These are phyloP conservation scores for Gossypium gossypioides DNA, from an alignment of 441 rosid genomes.

Conservation along the genomic window DNA sequence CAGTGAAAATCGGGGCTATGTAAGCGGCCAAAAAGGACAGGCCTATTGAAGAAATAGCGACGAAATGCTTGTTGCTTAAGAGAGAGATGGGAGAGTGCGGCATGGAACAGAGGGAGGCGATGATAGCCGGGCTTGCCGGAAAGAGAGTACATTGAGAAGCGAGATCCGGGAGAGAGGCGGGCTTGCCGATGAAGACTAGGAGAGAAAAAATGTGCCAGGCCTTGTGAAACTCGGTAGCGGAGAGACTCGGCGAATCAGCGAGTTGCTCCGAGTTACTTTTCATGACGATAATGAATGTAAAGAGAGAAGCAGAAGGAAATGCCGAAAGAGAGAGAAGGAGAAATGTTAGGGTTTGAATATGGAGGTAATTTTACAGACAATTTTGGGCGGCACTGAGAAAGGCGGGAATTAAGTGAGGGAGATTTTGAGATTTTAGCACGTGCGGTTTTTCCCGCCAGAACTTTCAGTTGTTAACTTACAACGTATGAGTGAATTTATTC, in stretches of 20 bases:
- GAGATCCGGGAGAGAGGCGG: conserved; percentile 35
- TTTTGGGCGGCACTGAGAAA: neutral
- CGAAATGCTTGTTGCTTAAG: conserved; percentile 13
- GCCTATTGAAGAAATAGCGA: conserved; percentile 36
- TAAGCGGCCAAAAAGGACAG: conserved; percentile 22
- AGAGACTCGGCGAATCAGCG: conserved; percentile 21
- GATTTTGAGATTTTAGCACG: conserved; percentile 29
- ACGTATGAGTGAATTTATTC: neutral
- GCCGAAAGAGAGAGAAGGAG: neutral
- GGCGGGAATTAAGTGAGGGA: conserved; percentile 21
- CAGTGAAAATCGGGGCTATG: conserved; percentile 19
- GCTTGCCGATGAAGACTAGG: conserved; percentile 48
- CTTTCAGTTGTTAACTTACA: neutral
- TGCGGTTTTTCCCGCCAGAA: conserved; percentile 35
- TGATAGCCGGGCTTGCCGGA: conserved; percentile 32
- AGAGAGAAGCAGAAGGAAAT: neutral
- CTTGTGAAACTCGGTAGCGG: conserved; percentile 29
- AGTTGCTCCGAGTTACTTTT: conserved; percentile 20
- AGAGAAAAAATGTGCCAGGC: conserved; percentile 58
- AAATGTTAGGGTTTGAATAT: conserved; percentile 15
- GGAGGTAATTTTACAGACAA: neutral
- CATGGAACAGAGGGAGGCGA: conserved; percentile 38
- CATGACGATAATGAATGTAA: neutral
- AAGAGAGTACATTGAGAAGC: conserved; percentile 38
- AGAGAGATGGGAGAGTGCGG: conserved; percentile 45